Conservation (phyloP, 176 grass and related monocot species). For the Juncus effusus region DNA sequence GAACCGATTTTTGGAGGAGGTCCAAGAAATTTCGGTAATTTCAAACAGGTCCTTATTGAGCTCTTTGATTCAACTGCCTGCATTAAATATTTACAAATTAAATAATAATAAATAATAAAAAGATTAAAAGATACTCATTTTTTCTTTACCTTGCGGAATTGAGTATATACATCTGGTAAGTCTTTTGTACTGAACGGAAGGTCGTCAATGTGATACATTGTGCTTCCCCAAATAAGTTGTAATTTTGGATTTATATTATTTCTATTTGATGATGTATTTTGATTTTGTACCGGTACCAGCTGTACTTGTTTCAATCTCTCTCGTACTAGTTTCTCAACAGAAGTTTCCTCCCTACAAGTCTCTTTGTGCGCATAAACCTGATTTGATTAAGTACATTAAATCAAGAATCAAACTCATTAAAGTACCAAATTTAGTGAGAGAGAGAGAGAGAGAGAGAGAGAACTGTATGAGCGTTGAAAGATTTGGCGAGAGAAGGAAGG, state of each 20-base stretch:
- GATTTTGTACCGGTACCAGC: constrained; percentile 26
- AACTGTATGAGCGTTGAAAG: constrained; percentile 66
- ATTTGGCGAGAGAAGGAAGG: constrained; percentile 63
- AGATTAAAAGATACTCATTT: neutral
- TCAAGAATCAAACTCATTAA: neutral
- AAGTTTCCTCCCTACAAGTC: constrained; percentile 75
- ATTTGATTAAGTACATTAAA: constrained; percentile 28
- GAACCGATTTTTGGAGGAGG: constrained; percentile 34
- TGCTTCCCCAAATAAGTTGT: constrained; percentile 77
- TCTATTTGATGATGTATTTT: neutral
- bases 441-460: constrained; percentile 9
- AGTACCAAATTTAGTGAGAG: neutral
- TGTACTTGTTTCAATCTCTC: constrained; percentile 46
- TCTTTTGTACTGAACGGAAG: constrained; percentile 50
- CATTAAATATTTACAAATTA: constrained; percentile 5
- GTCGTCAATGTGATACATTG: constrained; percentile 87
- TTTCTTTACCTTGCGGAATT: constrained; percentile 72
- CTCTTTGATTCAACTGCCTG: constrained; percentile 83
- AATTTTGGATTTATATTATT: constrained; percentile 36
- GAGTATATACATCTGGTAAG: constrained; percentile 85
- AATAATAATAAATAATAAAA: neutral
- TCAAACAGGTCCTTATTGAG: constrained; percentile 51
- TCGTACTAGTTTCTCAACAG: constrained; percentile 46
- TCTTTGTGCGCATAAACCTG: constrained; percentile 88
- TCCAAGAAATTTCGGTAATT: constrained; percentile 52